Percentiles rank a stretch among this genome's conserved stretches.
These are phyloP conservation scores for Chenopodium album DNA, from an alignment of 148 eudicot species.

Conservation along the genomic window DNA sequence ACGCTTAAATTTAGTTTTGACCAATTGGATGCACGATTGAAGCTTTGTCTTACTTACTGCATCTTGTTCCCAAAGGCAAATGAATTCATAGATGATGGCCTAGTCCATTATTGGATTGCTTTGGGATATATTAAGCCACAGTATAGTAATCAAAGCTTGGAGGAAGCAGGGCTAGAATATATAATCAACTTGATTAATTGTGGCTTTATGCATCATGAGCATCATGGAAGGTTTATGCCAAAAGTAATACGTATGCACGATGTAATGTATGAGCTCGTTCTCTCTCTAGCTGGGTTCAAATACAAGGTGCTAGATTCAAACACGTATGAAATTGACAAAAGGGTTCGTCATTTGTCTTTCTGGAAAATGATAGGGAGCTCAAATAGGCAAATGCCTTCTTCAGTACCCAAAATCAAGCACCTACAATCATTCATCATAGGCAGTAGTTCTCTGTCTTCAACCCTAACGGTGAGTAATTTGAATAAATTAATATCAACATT, in stretches of 20 bases:
- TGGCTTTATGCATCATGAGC: not conserved
- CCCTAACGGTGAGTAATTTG: no score
- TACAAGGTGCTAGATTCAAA: constrained; percentile 8
- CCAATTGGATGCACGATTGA: no score
- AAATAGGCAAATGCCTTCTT: not conserved
- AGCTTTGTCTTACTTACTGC: no score
- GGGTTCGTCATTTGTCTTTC: constrained; percentile 5
- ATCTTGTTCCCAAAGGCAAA: no score
- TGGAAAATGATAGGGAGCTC: not conserved
- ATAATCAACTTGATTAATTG: not conserved
- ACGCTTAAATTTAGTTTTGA: no score
- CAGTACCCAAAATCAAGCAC: constrained; percentile 1
- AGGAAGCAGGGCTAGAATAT: no score
- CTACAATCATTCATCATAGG: not conserved
- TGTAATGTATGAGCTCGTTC: constrained; percentile 4
- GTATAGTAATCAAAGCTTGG: no score
- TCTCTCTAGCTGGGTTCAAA: constrained; percentile 3
- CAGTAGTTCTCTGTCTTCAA: no score
- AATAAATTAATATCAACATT: no score
- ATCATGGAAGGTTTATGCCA: rapidly evolving
- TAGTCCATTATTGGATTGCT: no score
- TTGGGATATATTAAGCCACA: no score
- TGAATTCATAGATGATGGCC: no score
- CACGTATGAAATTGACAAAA: not conserved
- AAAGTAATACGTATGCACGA: not conserved